phyloP scores from a whole-genome alignment of 495 filamentous ascomycete species.

The Penicillium manginii region DNA sequence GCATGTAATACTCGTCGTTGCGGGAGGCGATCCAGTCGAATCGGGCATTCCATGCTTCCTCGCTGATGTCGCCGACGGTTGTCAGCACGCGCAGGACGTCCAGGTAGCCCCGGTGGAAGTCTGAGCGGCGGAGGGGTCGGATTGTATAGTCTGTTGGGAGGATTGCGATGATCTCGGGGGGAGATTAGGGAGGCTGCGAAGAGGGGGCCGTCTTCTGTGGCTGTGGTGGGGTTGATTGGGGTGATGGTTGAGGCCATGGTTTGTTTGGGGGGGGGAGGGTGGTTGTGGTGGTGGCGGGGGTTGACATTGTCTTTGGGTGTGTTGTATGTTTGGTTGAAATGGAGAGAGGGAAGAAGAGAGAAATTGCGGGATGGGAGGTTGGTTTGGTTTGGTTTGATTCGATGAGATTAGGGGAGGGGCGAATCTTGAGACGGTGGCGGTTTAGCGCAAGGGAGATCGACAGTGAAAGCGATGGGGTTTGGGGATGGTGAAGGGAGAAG shows the following conservation, averaged over 20 bases:
- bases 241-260: constrained; percentile 24
- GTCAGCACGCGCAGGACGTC: constrained; percentile 91
- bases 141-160: constrained; percentile 83
- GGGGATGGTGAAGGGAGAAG: neutral
- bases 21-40: constrained; percentile 83
- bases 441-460: constrained; percentile 28
- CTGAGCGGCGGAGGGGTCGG: constrained; percentile 75
- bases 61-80: constrained; percentile 84
- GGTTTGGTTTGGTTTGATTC: constrained; percentile 17
- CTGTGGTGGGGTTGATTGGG: constrained; percentile 35
- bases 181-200: constrained; percentile 81
- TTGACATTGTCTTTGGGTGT: constrained; percentile 18
- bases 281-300: constrained; percentile 17
- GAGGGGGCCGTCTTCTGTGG: constrained; percentile 59
- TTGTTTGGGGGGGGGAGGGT: constrained; percentile 39
- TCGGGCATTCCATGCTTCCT: constrained; percentile 73
- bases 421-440: constrained; percentile 24
- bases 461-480: neutral
- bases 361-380: constrained; percentile 12
- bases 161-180: constrained; percentile 65
- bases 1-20: constrained; percentile 80
- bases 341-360: constrained; percentile 7
- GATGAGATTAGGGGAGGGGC: constrained; percentile 15
- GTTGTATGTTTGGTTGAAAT: neutral
- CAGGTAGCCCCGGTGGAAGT: constrained; percentile 78